Percentiles rank a stretch among this genome's conserved stretches.
Evolutionary conservation across 805 yeast species (phyloP).

Genomic region (Starmerella vitae): DNA sequence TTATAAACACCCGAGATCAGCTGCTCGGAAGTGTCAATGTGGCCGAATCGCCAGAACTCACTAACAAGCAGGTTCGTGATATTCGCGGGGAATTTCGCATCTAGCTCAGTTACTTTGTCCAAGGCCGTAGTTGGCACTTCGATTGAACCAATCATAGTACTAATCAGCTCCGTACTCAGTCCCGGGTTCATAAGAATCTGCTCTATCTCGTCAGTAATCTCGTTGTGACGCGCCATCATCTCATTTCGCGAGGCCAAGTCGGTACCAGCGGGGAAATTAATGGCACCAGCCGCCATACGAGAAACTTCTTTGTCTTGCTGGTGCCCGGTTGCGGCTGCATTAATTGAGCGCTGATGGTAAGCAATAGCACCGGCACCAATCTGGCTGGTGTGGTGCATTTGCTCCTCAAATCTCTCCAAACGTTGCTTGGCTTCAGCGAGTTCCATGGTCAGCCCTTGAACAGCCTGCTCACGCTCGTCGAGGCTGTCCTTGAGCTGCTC

Average conservation of each 20-base stretch:
- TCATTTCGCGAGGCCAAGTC: constrained; percentile 3
- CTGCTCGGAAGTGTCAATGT: constrained; percentile 80
- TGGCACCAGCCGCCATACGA: not conserved
- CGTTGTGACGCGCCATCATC: constrained; percentile 23
- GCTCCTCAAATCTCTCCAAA: constrained; percentile 23
- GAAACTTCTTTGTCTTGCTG: no score
- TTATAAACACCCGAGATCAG: constrained; percentile 80
- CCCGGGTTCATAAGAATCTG: constrained; percentile 31
- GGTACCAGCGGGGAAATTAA: not conserved
- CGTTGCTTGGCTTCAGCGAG: constrained; percentile 21
- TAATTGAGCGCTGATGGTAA: constrained; percentile 6
- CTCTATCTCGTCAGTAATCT: constrained; percentile 66
- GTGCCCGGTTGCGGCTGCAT: constrained; percentile 5
- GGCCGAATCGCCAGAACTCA: constrained; percentile 97
- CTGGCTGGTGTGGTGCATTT: constrained; percentile 21
- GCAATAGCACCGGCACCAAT: constrained; percentile 16
- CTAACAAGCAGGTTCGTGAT: constrained; percentile 80
- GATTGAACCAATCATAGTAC: constrained; percentile 53
- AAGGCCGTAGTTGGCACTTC: constrained; percentile 58
- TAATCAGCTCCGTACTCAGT: constrained; percentile 19
- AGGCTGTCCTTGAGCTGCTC: constrained; percentile 43
- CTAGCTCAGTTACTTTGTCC: constrained; percentile 69
- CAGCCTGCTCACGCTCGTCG: constrained; percentile 26
- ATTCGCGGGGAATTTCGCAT: constrained; percentile 91
- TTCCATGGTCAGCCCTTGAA: constrained; percentile 24